Evolutionary conservation across 495 filamentous ascomycete species (phyloP), one percentile per base, ranked within the genome.

Genomic region (Lindgomyces ingoldianus): DNA sequence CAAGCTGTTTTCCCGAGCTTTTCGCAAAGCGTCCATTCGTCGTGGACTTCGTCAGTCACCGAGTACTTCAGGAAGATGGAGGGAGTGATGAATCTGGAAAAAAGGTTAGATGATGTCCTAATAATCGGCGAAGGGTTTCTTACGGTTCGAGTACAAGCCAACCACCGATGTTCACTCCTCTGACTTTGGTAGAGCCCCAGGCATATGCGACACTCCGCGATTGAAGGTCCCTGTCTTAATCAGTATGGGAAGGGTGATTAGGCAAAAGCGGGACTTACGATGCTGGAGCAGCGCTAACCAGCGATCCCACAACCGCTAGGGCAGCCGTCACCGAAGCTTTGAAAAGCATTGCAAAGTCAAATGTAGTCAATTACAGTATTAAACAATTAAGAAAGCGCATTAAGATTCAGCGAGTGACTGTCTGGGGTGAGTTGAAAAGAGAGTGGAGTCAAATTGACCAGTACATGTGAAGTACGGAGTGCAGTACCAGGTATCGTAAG

Each of bases 1-100:
- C 87, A 84, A 11, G 81, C 81, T 0, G 69, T 69, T 12, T 83
- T 75, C 0, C 91, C 94, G 3, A 98, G 82, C 64, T 87, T 74
- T 63, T 53, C 64, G 67, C 51, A 79, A 62, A 79, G 70, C 0
- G 77, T 78, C 59, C 71, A 78, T 65, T 78, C 76, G 57, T 79
- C 76, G 26, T 73, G 58, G 57, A 78, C 72, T 57, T 65, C 65
- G 21, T 65, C 42, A 18, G 51, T 33, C 4, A 44, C 53, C 22
- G 55, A 68, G 30, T 67, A 12, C 36, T 71, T 64, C 3, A 45
- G 18, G 68, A 77, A 78, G 52, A 78, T 74, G 3, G 73, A 74
- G 2, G 76, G 76, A 3, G 76, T 79, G 64, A 78, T 79, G 71
- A 74, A 79, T 11, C 74, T 77, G 42, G n/a, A 14, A 30, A 1